Conservation (phyloP, 1,284 basidiomycete species). For the Singerocomus inundabilis region DNA sequence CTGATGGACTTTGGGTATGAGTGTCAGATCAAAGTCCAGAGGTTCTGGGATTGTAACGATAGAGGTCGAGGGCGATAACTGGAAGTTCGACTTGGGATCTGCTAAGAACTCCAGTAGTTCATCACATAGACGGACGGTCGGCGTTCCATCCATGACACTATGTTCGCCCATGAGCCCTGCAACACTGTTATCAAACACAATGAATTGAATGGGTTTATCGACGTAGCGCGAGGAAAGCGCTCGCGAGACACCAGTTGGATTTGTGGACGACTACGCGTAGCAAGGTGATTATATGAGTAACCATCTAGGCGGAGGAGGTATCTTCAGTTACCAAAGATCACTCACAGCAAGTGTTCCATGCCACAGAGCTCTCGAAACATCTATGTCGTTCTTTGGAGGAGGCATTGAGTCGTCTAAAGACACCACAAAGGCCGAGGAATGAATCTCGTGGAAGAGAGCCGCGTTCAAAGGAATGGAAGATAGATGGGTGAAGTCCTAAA, state of each 20-base stretch:
- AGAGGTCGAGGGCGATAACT: constrained; percentile 33
- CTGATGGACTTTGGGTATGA: constrained; percentile 34
- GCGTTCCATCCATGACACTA: constrained; percentile 86
- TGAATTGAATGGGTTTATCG: constrained; percentile 83
- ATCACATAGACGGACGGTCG: constrained; percentile 60
- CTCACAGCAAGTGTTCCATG: constrained; percentile 53
- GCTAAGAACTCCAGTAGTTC: constrained; percentile 67
- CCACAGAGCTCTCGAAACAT: constrained; percentile 69
- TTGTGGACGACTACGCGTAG: constrained; percentile 13
- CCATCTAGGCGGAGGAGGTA: not conserved
- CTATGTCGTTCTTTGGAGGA: constrained; percentile 39
- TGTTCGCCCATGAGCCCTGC: constrained; percentile 91
- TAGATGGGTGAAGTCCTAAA: constrained; percentile 63
- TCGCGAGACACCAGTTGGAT: constrained; percentile 27
- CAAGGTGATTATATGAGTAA: not conserved
- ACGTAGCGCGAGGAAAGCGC: constrained; percentile 74
- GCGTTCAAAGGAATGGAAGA: constrained; percentile 58
- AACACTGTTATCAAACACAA: constrained; percentile 75
- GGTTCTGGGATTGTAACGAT: constrained; percentile 35
- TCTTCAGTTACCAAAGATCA: not conserved
- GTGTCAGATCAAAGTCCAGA: constrained; percentile 67
- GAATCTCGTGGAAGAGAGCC: constrained; percentile 66
- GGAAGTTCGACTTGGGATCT: constrained; percentile 56
- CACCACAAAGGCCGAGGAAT: constrained; percentile 80
- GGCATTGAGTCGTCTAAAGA: constrained; percentile 69